A percentile compares a stretch with the other conserved stretches of the same genome.
phyloP scores from a whole-genome alignment of 163 green algal genomes.

The Prototheca cutis region DNA sequence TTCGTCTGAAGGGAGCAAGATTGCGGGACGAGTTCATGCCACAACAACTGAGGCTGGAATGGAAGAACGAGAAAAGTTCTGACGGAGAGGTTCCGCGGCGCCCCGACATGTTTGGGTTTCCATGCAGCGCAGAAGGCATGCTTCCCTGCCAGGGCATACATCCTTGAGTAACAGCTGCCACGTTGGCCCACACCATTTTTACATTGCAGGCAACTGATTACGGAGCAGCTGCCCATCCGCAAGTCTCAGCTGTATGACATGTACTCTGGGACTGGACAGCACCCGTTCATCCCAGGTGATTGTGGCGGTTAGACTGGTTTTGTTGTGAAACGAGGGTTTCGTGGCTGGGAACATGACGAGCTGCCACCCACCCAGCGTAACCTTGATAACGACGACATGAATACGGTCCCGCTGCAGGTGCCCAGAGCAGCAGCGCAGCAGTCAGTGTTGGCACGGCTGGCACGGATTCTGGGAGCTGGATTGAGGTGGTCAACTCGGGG shows the following conservation, averaged over 20 bases:
- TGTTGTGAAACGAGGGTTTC: too few species aligned
- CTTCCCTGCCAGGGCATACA: not conserved
- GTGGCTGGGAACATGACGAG: too few species aligned
- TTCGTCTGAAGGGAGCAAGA: too few species aligned
- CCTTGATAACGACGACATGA: constrained; percentile 4
- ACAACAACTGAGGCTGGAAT: too few species aligned
- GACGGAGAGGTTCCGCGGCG: too few species aligned
- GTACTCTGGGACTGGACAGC: constrained; percentile 30
- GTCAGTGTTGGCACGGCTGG: constrained; percentile 8
- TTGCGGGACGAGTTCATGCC: too few species aligned
- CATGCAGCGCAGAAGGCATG: not conserved
- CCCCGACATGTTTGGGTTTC: too few species aligned
- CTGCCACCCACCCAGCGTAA: too few species aligned
- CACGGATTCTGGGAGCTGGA: not conserved
- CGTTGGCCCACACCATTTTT: not conserved
- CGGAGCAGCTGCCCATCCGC: constrained; percentile 44
- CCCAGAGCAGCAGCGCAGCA: constrained; percentile 2
- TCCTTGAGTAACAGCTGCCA: not conserved
- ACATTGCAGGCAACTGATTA: constrained; percentile 36
- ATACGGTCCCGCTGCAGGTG: constrained; percentile 3
- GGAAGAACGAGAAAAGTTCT: too few species aligned
- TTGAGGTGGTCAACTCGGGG: constrained; percentile 21
- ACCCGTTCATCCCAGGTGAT: constrained; percentile 41
- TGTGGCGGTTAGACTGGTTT: too few species aligned
- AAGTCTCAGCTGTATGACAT: constrained; percentile 42